Evolutionary conservation across 192 early-diverging fungal genomes (phyloP).

Genomic region (Podila verticillata): DNA sequence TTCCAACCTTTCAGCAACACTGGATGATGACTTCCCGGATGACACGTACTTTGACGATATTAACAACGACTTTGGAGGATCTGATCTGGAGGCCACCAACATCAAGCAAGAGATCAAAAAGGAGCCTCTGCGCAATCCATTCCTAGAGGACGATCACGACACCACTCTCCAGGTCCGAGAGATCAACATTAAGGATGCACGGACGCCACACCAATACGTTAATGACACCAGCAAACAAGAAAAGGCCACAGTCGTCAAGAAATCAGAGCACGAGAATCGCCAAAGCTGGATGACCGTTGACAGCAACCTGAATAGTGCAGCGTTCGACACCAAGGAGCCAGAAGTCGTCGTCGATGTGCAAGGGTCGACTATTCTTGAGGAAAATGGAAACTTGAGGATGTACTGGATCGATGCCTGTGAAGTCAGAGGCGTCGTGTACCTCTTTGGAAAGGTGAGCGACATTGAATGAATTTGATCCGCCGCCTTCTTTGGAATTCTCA

Average conservation of each 20-base stretch:
- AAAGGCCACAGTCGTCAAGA: conserved; percentile 32
- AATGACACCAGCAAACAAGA: conserved; percentile 27
- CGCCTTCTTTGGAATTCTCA: too few relatives aligned
- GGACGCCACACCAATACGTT: conserved; percentile 7
- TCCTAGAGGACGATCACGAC: conserved; percentile 22
- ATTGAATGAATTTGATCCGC: neutral
- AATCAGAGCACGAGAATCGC: conserved; percentile 18
- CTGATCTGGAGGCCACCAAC: conserved; percentile 2
- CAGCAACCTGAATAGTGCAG: conserved; percentile 14
- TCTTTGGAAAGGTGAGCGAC: conserved; percentile 89
- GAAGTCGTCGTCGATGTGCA: conserved; percentile 12
- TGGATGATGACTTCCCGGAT: conserved; percentile 13
- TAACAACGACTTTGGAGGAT: conserved; percentile 20
- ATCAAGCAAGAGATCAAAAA: conserved; percentile 34
- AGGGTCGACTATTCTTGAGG: conserved; percentile 25
- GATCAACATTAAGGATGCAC: conserved; percentile 13
- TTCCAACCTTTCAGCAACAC: conserved; percentile 3
- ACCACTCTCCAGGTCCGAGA: conserved; percentile 3
- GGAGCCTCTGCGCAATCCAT: conserved; percentile 23
- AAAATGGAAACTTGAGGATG: conserved; percentile 70
- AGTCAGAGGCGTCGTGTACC: conserved; percentile 80
- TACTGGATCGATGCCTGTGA: conserved; percentile 97
- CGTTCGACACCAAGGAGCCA: conserved; percentile 10
- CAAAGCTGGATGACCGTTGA: conserved; percentile 39
- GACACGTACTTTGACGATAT: conserved; percentile 7